These are phyloP conservation scores for Brassica cretica DNA, from an alignment of 345 rosid species.

Conservation along the genomic window DNA sequence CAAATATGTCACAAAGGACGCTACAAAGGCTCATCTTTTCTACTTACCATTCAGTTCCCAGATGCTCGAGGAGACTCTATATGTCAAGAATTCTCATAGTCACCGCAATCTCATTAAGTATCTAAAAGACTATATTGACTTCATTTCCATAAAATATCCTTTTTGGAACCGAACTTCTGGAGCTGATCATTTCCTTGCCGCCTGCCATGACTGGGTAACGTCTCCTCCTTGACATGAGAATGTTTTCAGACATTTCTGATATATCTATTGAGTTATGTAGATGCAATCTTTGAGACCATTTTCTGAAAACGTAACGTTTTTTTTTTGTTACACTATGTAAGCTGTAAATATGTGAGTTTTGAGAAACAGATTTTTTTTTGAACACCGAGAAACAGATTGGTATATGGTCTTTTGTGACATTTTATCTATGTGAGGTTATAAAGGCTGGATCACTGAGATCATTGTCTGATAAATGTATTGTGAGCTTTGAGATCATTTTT, in stretches of 20 bases:
- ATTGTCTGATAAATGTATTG: not conserved
- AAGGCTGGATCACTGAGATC: not conserved
- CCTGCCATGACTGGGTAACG: slow-evolving; percentile 95
- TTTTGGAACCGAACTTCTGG: slow-evolving; percentile 95
- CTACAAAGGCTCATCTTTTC: slow-evolving; percentile 80
- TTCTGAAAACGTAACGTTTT: not conserved
- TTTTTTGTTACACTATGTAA: not conserved
- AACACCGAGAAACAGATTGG: too few species aligned
- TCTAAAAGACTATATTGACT: slow-evolving; percentile 60
- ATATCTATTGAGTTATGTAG: not conserved
- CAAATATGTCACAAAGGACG: slow-evolving; percentile 57
- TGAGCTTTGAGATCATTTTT: not conserved
- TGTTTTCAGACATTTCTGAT: not conserved
- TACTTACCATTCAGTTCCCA: slow-evolving; percentile 87
- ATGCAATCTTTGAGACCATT: not conserved
- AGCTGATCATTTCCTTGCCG: slow-evolving; percentile 88
- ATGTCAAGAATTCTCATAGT: slow-evolving; percentile 69
- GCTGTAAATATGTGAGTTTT: not conserved
- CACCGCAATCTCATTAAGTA: slow-evolving; percentile 59
- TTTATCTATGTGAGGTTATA: not conserved
- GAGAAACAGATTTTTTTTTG: not conserved
- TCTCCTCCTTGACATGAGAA: not conserved
- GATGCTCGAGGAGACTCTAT: slow-evolving; percentile 67
- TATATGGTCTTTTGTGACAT: not conserved
- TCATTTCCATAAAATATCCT: slow-evolving; percentile 58